Conservation (phyloP, 2,329 filamentous ascomycete species). For the Colletotrichum sublineola region DNA sequence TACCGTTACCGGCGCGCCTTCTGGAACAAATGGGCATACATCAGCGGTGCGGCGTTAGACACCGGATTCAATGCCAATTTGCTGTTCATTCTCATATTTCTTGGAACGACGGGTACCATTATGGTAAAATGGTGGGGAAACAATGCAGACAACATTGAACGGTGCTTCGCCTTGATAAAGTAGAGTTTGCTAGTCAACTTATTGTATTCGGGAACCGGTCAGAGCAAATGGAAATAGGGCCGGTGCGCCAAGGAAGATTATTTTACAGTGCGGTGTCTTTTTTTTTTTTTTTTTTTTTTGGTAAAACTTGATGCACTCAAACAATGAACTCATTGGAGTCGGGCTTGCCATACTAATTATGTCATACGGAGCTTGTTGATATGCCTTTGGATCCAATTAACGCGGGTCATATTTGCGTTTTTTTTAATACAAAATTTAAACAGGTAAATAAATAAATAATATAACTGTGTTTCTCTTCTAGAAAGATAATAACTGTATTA, state of each 20-base stretch:
- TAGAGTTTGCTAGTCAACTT: not conserved
- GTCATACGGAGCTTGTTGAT: not conserved
- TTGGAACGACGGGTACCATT: conserved; percentile 66
- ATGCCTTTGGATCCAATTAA: not conserved
- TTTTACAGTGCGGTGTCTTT: too few relatives aligned
- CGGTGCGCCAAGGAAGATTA: too few relatives aligned
- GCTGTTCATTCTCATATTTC: conserved; percentile 70
- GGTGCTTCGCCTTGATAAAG: conserved; percentile 66
- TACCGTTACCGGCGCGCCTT: conserved; percentile 68
- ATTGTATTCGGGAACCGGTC: not conserved
- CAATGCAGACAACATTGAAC: conserved; percentile 65
- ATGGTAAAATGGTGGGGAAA: conserved; percentile 77
- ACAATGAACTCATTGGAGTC: too few relatives aligned
- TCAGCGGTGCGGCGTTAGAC: conserved; percentile 72
- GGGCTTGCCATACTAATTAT: not conserved
- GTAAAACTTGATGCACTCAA: too few relatives aligned
- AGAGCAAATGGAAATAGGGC: too few relatives aligned
- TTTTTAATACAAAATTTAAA: too few relatives aligned
- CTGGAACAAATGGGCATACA: conserved; percentile 73
- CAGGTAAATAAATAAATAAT: too few relatives aligned
- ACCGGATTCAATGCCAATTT: conserved; percentile 73
- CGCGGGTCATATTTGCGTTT: not conserved
- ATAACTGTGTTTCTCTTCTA: not conserved
- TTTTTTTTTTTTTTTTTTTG: too few relatives aligned
- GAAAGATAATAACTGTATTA: not conserved